phyloP scores from a whole-genome alignment of 139 green algal genomes.

The Chlorella sp. region DNA sequence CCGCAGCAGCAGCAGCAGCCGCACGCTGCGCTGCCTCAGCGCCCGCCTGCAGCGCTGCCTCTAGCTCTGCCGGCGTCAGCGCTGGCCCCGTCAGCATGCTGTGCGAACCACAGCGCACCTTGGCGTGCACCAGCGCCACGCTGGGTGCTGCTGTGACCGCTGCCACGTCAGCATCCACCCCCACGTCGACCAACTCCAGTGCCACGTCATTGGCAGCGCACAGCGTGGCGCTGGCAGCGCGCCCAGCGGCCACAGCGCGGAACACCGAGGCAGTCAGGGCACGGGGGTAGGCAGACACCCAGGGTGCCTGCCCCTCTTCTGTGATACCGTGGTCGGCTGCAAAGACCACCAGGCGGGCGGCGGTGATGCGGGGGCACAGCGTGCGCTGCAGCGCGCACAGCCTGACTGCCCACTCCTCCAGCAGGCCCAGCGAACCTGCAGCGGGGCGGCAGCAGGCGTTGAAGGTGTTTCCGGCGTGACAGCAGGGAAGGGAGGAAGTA shows the following conservation, averaged over 20 bases:
- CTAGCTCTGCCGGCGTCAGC: constrained; percentile 28
- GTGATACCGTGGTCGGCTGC: constrained; percentile 61
- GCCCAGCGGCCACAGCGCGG: constrained; percentile 36
- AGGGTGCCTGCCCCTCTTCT: constrained; percentile 9
- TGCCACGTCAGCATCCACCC: constrained; percentile 37
- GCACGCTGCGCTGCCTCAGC: neutral
- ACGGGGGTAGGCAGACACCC: constrained; percentile 53
- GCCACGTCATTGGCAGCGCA: constrained; percentile 15
- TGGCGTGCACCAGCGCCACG: constrained; percentile 17
- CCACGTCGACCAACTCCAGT: constrained; percentile 53
- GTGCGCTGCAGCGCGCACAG: constrained; percentile 47
- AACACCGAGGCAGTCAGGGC: constrained; percentile 50
- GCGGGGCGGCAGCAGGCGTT: neutral
- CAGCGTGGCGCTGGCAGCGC: constrained; percentile 51
- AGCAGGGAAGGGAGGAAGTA: too few relatives aligned
- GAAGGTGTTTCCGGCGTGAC: too few relatives aligned
- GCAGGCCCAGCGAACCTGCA: constrained; percentile 38
- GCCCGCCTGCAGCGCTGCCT: neutral
- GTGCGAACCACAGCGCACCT: constrained; percentile 7
- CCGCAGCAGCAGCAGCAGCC: neutral
- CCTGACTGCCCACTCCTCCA: constrained; percentile 53
- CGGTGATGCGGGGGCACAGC: constrained; percentile 25
- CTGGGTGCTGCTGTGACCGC: neutral
- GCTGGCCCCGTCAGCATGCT: constrained; percentile 51
- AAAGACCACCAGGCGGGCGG: constrained; percentile 51